phyloP scores from a whole-genome alignment of 192 early-diverging fungal species.

The Linnemannia elongata region DNA sequence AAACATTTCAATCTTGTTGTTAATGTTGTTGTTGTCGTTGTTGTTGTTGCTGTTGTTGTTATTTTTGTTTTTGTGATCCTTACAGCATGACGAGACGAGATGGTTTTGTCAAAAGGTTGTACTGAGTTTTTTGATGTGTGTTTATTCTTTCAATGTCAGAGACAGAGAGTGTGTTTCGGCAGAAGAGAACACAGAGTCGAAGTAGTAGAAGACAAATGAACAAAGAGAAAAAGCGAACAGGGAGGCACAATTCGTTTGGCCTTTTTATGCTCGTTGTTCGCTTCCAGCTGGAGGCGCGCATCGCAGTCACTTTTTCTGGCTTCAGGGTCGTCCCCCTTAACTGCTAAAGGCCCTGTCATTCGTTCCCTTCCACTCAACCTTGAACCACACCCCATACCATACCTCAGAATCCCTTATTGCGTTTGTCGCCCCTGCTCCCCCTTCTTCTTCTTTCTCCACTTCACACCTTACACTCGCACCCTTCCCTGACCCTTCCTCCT shows the following conservation, averaged over 20 bases:
- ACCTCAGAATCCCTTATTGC: not conserved
- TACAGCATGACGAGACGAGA: constrained; percentile 16
- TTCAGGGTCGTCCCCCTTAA: too few species aligned
- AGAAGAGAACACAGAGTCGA: not conserved
- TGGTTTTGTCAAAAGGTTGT: not conserved
- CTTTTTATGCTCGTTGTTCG: not conserved
- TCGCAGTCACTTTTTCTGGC: too few species aligned
- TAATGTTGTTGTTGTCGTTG: not conserved
- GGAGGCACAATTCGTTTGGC: not conserved
- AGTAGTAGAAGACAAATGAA: not conserved
- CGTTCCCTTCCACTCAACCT: too few species aligned
- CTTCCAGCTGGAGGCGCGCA: not conserved
- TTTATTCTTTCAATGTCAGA: not conserved
- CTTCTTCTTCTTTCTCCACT: not conserved
- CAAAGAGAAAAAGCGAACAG: not conserved
- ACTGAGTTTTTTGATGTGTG: not conserved
- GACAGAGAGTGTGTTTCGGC: not conserved
- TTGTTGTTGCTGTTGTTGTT: not conserved
- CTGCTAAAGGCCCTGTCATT: too few species aligned
- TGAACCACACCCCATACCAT: too few species aligned
- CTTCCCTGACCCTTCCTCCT: not conserved
- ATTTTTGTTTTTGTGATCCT: too few species aligned
- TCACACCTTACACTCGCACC: not conserved
- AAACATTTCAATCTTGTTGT: not conserved
- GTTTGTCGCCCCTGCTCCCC: not conserved